Percentiles rank a stretch among this genome's conserved stretches.
These are phyloP conservation scores for Annulohypoxylon truncatum DNA, from an alignment of 2,329 filamentous ascomycete genomes.

Conservation along the genomic window DNA sequence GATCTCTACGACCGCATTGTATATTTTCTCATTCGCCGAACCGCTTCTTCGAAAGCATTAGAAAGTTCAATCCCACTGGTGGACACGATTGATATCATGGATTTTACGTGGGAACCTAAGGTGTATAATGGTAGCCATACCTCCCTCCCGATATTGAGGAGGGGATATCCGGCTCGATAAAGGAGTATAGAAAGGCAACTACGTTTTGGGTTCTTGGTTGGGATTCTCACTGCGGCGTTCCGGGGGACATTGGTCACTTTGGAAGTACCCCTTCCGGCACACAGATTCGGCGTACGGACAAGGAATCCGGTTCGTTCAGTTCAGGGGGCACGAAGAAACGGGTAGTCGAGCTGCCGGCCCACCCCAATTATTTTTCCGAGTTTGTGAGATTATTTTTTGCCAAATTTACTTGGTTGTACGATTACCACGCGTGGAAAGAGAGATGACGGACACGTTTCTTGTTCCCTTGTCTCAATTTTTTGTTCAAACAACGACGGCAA, in stretches of 20 bases:
- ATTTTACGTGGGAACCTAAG: constrained; percentile 40
- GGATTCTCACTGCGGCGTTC: constrained; percentile 33
- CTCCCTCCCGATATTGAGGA: constrained; percentile 7
- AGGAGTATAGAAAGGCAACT: constrained; percentile 39
- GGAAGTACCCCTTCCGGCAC: constrained; percentile 13
- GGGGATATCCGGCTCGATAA: constrained; percentile 21
- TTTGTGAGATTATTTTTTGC: constrained; percentile 4
- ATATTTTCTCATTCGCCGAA: constrained; percentile 43
- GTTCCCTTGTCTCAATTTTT: constrained; percentile 1
- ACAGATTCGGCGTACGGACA: constrained; percentile 23
- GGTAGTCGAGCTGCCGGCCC: constrained; percentile 26
- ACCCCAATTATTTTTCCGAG: constrained; percentile 15
- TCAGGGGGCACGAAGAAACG: constrained; percentile 3
- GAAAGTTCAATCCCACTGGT: constrained; percentile 38
- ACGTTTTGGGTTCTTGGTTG: constrained; percentile 28
- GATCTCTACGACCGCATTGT: constrained; percentile 45
- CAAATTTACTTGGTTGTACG: constrained; percentile 27
- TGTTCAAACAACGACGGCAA: not conserved
- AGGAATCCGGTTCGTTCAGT: constrained; percentile 15
- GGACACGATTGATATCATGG: constrained; percentile 45
- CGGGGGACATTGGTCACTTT: constrained; percentile 17
- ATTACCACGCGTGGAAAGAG: constrained; percentile 35
- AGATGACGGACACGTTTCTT: constrained; percentile 30
- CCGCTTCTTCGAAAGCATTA: constrained; percentile 32
- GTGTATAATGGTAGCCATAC: constrained; percentile 30